Evolutionary conservation across 345 rosid genomes (phyloP), one percentile per base, ranked within the genome.

Genomic region (Alliaria petiolata): DNA sequence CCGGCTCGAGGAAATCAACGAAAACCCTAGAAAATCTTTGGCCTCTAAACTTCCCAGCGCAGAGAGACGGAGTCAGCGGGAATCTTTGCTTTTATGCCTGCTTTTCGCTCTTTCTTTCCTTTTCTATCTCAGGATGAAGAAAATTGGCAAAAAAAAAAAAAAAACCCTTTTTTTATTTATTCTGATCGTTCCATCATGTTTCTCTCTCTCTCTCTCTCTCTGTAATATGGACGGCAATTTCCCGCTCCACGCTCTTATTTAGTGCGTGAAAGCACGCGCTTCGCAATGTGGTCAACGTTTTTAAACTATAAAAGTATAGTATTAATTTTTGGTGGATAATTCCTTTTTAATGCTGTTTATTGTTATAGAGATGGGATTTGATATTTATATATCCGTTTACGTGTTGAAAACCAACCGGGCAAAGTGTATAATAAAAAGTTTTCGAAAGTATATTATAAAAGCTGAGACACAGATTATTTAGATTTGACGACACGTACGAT

Each of bases 21-120:
- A 4, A n/a, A 72, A 72, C 65, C 77, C 71, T 73, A 67, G 52
- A 62, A 45, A 67, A 43, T 8, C 40, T 35, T 42, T 12, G 15
- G 40, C 1, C 14, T 16, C 30, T 30, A 28, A n/a, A n/a, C n/a
- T n/a, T n/a, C n/a, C 43, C 71, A 66, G 49, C 72, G 36, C 26
- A 72, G 54, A 62, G 52, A 50, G 47, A 69, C 39, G 36, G 60
- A 62, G 76, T 71, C 69, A 71, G 76, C 54, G 70, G 7, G 76
- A 72, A 72, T 72, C 70, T 72, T 72, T 63, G 56, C 76, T 62
- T 71, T 51, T 45, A 3, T 39, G 4, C 31, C 51, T 67, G 42
- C 50, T 67, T 67, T 54, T 40, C n/a, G 47, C 51, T 39, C 16
- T 35, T 42, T 12, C 31, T 58, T 74, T 59, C 60, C 60, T 58